Base-by-base conservation (phyloP, 176 grass and related monocot genomes). In the Ensete ventricosum region DNA sequence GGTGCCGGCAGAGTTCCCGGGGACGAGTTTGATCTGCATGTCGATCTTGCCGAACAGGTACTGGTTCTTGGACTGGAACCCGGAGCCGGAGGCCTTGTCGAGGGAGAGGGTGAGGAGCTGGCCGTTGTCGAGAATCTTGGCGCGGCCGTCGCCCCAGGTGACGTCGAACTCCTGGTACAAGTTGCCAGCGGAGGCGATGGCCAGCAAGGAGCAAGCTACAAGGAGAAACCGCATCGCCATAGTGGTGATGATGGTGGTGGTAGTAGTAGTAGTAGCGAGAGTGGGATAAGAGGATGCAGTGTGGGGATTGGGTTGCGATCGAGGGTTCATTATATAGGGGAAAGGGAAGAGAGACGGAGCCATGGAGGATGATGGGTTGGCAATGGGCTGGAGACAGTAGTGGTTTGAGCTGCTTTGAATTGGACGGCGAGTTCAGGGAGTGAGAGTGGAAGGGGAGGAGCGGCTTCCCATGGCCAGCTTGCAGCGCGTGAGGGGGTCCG, bases 21-120 rank as follows among this genome's bases (percentile, higher is more conserved):
- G 57, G 9, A 76, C 74, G 10, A 76, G 74, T 43, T 76, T 76
- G n/a, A 76, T 43, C 58, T 76, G 58, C 74, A 76, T 64, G n/a
- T 62, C 58, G 17, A 76, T 63, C 34, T 63, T 62, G 55, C 29
- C 74, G 10, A 63, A 76, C 12, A 76, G 57, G 74, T 76, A 76
- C n/a, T 76, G 25, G 34, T 23, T 62, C 19, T 64, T 76, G 55
- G 74, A 76, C 17, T 76, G 74, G 29, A 76, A 76, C 2, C 74
- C 74, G n/a, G 74, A 76, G 20, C 74, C 74, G 29, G 57, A 64
- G 9, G 9, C 1, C 11, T 51, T 14, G 74, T 76, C 74, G 17
- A 76, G 57, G 2, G 74, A 76, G 10, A 76, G 74, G 0, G 74
- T 64, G 74, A 76, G 74, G 26, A 76, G 74, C 19, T 23, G 27